phyloP scores from a whole-genome alignment of 305 asterid genomes.

The Fraxinus albicans region DNA sequence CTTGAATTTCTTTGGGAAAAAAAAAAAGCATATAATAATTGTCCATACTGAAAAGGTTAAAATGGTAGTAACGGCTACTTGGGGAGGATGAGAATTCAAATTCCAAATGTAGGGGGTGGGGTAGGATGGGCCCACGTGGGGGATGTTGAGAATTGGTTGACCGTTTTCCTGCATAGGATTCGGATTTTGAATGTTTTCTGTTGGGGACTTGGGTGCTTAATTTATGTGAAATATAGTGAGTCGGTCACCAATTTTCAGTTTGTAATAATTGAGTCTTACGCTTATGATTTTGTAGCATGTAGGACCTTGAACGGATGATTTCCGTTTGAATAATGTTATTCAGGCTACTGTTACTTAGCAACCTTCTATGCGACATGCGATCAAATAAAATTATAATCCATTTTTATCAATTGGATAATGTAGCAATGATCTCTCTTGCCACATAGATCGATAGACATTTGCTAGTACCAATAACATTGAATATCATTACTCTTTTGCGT shows the following conservation, averaged over 20 bases:
- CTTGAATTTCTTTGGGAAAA: neutral
- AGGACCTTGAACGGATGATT: neutral
- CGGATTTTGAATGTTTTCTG: neutral
- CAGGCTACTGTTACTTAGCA: neutral
- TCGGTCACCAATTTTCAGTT: neutral
- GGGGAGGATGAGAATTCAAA: slow-evolving; percentile 45
- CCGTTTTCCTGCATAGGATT: neutral
- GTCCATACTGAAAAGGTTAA: neutral
- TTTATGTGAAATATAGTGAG: neutral
- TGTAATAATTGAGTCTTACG: neutral
- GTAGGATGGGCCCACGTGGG: slow-evolving; percentile 11
- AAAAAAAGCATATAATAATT: neutral
- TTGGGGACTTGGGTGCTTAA: neutral
- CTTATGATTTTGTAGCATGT: neutral
- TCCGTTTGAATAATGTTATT: neutral
- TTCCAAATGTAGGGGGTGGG: slow-evolving; percentile 28
- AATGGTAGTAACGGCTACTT: slow-evolving; percentile 13
- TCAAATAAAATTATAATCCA: neutral
- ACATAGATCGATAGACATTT: neutral
- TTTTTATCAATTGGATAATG: too few species aligned
- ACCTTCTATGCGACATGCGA: neutral
- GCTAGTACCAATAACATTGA: neutral
- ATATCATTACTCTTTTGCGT: neutral
- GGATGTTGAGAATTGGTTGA: neutral
- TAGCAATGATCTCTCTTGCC: neutral